Percentiles rank a stretch among this genome's conserved stretches.
Conservation (phyloP, 129 eudicot species). For the Flaveria robusta region DNA sequence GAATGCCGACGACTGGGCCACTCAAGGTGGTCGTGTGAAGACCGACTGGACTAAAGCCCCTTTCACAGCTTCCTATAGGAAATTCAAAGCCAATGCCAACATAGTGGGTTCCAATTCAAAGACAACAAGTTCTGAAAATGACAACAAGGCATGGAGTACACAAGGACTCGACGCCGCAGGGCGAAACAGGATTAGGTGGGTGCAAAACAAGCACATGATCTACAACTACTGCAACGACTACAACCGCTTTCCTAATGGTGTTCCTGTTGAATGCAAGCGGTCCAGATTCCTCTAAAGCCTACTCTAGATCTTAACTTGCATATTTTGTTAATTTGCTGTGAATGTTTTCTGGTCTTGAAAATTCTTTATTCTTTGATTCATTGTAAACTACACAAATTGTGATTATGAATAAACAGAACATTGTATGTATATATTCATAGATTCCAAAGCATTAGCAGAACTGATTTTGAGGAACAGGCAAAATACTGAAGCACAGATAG, state of each 20-base stretch:
- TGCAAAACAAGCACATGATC: constrained; percentile 31
- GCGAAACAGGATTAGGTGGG: constrained; percentile 33
- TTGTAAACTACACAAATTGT: neutral
- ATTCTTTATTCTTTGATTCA: constrained; percentile 30
- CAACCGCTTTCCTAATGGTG: constrained; percentile 16
- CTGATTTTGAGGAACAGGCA: neutral
- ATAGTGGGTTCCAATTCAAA: constrained; percentile 27
- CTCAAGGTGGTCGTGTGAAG: constrained; percentile 43
- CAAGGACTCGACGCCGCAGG: constrained; percentile 35
- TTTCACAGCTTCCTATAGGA: constrained; percentile 28
- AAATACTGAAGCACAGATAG: neutral
- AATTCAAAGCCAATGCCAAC: constrained; percentile 29
- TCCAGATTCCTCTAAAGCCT: constrained; percentile 25
- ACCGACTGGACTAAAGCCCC: constrained; percentile 41
- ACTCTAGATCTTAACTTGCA: neutral
- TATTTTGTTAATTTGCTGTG: neutral
- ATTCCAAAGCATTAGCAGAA: neutral
- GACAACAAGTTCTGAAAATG: constrained; percentile 12
- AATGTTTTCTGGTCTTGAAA: neutral
- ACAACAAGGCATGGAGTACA: constrained; percentile 32
- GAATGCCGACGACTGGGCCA: constrained; percentile 48
- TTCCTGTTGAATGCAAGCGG: constrained; percentile 22
- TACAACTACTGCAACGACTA: constrained; percentile 29
- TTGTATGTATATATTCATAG: neutral
- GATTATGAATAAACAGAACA: neutral